Base-by-base conservation (phyloP, 208 protist species). In the Trypanosoma melophagium region DNA sequence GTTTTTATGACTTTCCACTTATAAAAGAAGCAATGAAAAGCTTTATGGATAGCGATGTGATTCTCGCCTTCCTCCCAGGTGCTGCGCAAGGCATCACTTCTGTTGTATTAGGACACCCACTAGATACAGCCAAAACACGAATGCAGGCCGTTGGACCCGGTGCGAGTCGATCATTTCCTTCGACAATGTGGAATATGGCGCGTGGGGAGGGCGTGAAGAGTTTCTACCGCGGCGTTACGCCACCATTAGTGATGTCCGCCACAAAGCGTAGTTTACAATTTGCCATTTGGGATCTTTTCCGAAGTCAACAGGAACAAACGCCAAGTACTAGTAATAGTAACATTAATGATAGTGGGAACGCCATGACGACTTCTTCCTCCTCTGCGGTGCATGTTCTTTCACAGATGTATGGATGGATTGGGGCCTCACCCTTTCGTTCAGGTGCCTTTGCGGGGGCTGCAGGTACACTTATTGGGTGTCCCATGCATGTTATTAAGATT, bases 401-500 rank as follows among this genome's bases (percentile, higher is more conserved):
- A 7, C 31, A 41, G 8, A 19, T 35, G 14, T 47, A 22, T 21
- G 14, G 13, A 56, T 78, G 58, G 58, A 60, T 88, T 31, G 75
- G 85, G 19, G 56, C 54, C 8, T 94, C 64, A 57, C 76, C 86
- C 5, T 92, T 91, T 59, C 61, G 75, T 7, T 60, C 86, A n/a
- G 90, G 90, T 12, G 85, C 86, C 4, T 50, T 93, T 24, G 86
- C 86, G 7, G 90, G 90, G n/a, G 85, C 77, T 16, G n/a, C 81
- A 0, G 90, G 90, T n/a, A 94, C 90, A 22, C 38, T 93, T 31
- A 87, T 96, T 67, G 86, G 90, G 9, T 96, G 90, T 62, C 90
- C 90, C 9, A 86, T 94, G 79, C 85, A 96, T 66, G 90, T 96
- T 16, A 81, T 96, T 38, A 96, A 96, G 64, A 87, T 96, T n/a